Evolutionary conservation across 495 filamentous ascomycete species (phyloP), one percentile per base, ranked within the genome.

Genomic region (Cercophora scortea): DNA sequence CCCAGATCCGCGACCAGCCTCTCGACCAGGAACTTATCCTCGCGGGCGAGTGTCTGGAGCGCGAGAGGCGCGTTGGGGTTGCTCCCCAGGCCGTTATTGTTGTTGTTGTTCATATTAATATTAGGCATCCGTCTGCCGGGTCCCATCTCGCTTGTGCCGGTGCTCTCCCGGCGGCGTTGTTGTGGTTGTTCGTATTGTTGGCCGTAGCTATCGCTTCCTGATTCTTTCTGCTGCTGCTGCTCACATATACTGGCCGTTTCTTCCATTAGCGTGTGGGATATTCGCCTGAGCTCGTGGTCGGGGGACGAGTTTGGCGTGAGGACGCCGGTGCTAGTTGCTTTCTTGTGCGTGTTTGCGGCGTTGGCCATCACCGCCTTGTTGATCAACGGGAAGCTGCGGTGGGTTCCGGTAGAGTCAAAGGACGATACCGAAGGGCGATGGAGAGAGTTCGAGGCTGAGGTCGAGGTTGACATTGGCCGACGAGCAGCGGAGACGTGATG

Each of bases 21-120:
- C 60, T 90, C 86, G n/a, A 92, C 77, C 12, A 92, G 77, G 51
- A 84, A 79, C 56, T 84, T 83, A 57, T 91, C 87, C 43, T 87
- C 82, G 39, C 80, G 76, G 44, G 79, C 77, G 38, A 88, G 57
- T 69, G 78, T 63, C 66, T 81, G 52, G 57, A 78, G 63, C 33
- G 70, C 59, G 6, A 61, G 50, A 56, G 11, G 66, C 62, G 38
- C 44, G 25, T 17, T n/a, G 47, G 42, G n/a, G 41, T 35, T 32
- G 33, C 56, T 19, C 42, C 39, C 42, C 39, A 33, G 17, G 25
- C 36, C 49, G 32, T 50, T 47, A 42, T 19, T 47, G 44, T 32
- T 49, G 33, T 34, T 41, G 32, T 46, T 42, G 36, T 38, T 3
- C 1, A 10, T 3, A 38, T 38, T 38, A 38, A 1, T 10, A 38